Conservation (phyloP, 1,139 yeast species). For the Taphrina pruni region DNA sequence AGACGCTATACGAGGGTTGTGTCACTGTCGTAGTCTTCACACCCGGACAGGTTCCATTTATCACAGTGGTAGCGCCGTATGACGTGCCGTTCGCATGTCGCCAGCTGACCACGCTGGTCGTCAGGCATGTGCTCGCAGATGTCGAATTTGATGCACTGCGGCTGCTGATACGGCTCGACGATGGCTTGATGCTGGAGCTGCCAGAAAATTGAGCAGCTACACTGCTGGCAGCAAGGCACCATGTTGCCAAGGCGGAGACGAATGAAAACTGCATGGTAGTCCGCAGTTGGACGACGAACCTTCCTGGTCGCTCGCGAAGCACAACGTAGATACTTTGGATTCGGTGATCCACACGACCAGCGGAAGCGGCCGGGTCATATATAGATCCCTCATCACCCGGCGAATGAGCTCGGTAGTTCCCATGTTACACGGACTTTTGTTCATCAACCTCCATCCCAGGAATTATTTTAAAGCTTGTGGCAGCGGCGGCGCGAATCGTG, state of each 20-base stretch:
- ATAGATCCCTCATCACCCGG: no score
- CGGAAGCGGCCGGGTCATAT: no score
- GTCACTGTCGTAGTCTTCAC: not conserved
- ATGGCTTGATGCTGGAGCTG: not conserved
- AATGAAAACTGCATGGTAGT: not conserved
- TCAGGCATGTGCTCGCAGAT: not conserved
- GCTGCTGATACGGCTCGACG: not conserved
- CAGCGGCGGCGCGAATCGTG: not conserved
- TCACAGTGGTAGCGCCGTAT: not conserved
- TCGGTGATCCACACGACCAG: no score
- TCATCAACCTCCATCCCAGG: not conserved
- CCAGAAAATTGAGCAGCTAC: not conserved
- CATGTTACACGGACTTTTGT: no score
- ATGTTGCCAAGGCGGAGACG: not conserved
- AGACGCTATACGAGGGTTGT: not conserved
- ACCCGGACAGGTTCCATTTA: not conserved
- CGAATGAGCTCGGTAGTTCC: no score
- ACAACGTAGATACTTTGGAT: no score
- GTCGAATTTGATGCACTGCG: not conserved
- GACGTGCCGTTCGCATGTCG: not conserved
- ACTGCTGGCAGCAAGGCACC: not conserved
- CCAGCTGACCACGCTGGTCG: not conserved
- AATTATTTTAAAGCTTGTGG: slow-evolving; percentile 7
- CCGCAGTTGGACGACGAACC: no score
- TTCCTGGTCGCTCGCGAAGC: no score